phyloP scores from a whole-genome alignment of 2,329 filamentous ascomycete genomes.

The Ilyonectria destructans region DNA sequence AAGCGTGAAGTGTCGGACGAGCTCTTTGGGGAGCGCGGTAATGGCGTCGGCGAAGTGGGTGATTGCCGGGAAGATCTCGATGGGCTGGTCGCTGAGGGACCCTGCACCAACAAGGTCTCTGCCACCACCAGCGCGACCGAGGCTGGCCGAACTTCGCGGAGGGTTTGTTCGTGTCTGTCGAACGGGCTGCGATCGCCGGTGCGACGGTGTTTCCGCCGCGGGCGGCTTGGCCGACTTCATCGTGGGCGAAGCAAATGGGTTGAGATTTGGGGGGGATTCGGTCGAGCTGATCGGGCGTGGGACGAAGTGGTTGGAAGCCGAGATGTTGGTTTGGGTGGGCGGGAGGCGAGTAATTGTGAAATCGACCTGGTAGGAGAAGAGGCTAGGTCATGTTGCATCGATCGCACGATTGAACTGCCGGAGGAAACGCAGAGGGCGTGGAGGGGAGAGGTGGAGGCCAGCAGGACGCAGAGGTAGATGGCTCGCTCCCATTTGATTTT shows the following conservation, averaged over 20 bases:
- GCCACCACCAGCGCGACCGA: conserved; percentile 60
- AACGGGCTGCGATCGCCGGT: conserved; percentile 75
- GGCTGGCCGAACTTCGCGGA: conserved; percentile 67
- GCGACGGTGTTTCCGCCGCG: conserved; percentile 62
- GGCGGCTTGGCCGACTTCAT: conserved; percentile 73
- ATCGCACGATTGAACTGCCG: conserved; percentile 36
- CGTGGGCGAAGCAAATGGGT: conserved; percentile 51
- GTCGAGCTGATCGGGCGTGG: conserved; percentile 44
- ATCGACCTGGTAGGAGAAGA: conserved; percentile 38
- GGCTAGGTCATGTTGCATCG: conserved; percentile 47
- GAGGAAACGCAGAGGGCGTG: conserved; percentile 38
- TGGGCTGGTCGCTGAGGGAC: conserved; percentile 69
- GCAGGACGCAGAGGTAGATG: conserved; percentile 43
- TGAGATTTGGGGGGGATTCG: conserved; percentile 37
- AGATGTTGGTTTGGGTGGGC: conserved; percentile 27
- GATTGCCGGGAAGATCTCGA: conserved; percentile 78
- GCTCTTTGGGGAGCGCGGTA: conserved; percentile 92
- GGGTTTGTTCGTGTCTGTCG: conserved; percentile 78
- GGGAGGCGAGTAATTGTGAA: conserved; percentile 42
- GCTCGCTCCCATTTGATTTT: conserved; percentile 45
- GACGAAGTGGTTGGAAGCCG: conserved; percentile 42
- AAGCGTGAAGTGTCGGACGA: conserved; percentile 94
- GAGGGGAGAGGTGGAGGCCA: conserved; percentile 43
- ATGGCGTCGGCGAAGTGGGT: conserved; percentile 92
- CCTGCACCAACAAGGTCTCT: conserved; percentile 64